Evolutionary conservation across 306 rosid species (phyloP).

Genomic region (Ormosia emarginata): DNA sequence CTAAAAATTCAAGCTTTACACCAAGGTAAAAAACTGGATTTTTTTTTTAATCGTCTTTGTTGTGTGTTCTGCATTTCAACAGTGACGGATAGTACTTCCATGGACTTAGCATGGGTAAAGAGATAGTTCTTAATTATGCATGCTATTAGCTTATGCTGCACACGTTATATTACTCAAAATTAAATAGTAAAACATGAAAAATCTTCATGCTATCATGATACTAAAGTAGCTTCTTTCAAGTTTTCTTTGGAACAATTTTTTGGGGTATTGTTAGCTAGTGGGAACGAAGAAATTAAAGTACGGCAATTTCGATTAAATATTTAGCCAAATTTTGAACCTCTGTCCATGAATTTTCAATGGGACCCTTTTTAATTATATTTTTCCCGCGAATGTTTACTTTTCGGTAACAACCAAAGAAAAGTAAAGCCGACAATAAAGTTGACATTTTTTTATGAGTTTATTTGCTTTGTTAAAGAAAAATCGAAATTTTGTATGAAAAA

Average conservation of each 20-base stretch:
- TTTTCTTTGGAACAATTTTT: background rate
- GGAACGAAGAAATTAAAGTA: background rate
- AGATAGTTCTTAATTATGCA: background rate
- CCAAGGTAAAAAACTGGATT: background rate
- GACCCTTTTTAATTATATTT: too few species aligned
- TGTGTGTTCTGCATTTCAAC: background rate
- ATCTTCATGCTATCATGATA: background rate
- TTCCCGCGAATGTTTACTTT: too few species aligned
- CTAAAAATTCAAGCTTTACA: background rate
- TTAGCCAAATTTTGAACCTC: background rate
- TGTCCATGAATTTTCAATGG: too few species aligned
- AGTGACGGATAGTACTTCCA: background rate
- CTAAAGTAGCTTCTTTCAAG: background rate
- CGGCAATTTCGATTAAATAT: background rate
- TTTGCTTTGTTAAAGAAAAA: too few species aligned
- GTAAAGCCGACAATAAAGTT: background rate
- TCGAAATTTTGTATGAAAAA: too few species aligned
- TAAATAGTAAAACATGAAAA: background rate
- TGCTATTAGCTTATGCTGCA: background rate
- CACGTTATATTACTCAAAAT: background rate
- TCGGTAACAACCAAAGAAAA: background rate
- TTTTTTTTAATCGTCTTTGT: background rate
- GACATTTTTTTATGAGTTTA: background rate
- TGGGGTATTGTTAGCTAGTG: background rate
- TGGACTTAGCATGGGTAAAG: background rate